These are phyloP conservation scores for Malus hybrid DNA, from an alignment of 331 rosid species.

Conservation along the genomic window DNA sequence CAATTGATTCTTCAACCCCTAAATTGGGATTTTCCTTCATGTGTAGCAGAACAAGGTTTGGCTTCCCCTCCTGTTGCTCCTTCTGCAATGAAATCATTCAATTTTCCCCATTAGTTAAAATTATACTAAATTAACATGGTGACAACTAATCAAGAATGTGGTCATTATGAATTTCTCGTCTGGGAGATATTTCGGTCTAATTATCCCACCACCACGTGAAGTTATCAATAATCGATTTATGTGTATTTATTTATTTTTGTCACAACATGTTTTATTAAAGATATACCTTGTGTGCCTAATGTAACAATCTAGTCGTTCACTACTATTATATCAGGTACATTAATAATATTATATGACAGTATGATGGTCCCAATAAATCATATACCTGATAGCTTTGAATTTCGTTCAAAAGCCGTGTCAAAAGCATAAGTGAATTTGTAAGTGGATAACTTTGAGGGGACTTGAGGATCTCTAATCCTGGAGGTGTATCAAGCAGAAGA, in stretches of 20 bases:
- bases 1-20: slow-evolving; percentile 2
- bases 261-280: too few species aligned
- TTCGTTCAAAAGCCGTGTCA: slow-evolving; percentile 15
- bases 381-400: slow-evolving; percentile 3
- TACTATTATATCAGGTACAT: too few species aligned
- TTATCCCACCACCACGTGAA: not conserved
- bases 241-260: not conserved
- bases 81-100: not conserved
- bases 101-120: not conserved
- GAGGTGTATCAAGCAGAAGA: slow-evolving; percentile 6
- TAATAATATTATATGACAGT: too few species aligned
- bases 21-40: slow-evolving; percentile 9
- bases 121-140: not conserved
- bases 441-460: not conserved
- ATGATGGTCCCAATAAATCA: too few species aligned
- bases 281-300: too few species aligned
- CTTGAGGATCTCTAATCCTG: not conserved
- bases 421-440: slow-evolving; percentile 3
- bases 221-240: not conserved
- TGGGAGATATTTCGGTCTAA: too few species aligned
- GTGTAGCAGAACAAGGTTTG: slow-evolving; percentile 9
- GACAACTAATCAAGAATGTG: not conserved
- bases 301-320: not conserved
- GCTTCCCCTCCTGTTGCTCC: slow-evolving; percentile 16
- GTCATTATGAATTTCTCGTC: not conserved